Percentiles rank a stretch among this genome's conserved stretches.
phyloP scores from a whole-genome alignment of 306 rosid genomes.

The Abrus precatorius region DNA sequence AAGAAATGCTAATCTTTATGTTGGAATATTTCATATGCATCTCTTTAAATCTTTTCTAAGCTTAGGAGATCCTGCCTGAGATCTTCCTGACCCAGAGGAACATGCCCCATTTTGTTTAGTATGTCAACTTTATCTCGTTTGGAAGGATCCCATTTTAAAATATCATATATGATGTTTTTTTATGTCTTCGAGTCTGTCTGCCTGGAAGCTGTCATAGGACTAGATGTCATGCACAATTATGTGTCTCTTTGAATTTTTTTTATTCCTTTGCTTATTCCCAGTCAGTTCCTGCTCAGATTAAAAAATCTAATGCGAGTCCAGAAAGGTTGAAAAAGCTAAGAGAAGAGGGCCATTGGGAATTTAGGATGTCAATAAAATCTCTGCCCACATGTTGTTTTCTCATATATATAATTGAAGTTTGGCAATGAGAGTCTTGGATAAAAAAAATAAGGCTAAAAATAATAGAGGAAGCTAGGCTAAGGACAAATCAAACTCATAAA shows the following conservation, averaged over 20 bases:
- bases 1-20: slow-evolving; percentile 54
- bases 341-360: slow-evolving; percentile 53
- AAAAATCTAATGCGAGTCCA: slow-evolving; percentile 42
- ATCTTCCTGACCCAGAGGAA: slow-evolving; percentile 71
- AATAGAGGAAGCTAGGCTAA: slow-evolving; percentile 40
- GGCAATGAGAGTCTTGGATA: slow-evolving; percentile 29
- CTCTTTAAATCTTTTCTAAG: slow-evolving; percentile 46
- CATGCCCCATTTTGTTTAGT: slow-evolving; percentile 76
- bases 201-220: slow-evolving; percentile 77
- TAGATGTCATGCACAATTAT: slow-evolving; percentile 75
- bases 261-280: slow-evolving; percentile 55
- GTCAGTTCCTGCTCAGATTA: slow-evolving; percentile 51
- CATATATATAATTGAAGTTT: slow-evolving; percentile 49
- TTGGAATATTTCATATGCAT: slow-evolving; percentile 61
- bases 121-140: slow-evolving; percentile 66
- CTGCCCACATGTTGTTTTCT: slow-evolving; percentile 58
- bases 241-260: slow-evolving; percentile 54
- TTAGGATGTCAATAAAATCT: slow-evolving; percentile 65
- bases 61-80: slow-evolving; percentile 67
- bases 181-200: slow-evolving; percentile 64
- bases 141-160: slow-evolving; percentile 62
- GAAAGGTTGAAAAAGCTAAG: slow-evolving; percentile 51
- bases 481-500: slow-evolving; percentile 41
- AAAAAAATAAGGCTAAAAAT: slow-evolving; percentile 27
- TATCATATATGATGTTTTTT: slow-evolving; percentile 40